Conservation (phyloP, 2,329 filamentous ascomycete genomes). For the Trichoderma breve region DNA sequence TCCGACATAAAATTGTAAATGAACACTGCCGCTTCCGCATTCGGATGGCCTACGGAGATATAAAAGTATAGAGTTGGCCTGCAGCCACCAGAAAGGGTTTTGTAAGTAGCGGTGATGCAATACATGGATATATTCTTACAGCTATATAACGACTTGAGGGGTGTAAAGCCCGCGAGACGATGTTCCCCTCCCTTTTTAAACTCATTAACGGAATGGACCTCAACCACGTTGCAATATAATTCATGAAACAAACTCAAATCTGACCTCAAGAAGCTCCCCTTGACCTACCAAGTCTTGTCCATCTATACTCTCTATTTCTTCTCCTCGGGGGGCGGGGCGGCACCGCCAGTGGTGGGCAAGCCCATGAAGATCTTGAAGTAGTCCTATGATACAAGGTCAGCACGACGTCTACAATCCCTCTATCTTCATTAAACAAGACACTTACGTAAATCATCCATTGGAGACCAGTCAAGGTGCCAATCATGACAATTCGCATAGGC, state of each 20-base stretch:
- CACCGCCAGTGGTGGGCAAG: slow-evolving; percentile 76
- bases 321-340: slow-evolving; percentile 53
- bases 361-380: slow-evolving; percentile 92
- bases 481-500: slow-evolving; percentile 84
- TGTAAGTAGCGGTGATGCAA: background rate
- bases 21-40: background rate
- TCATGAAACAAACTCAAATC: background rate
- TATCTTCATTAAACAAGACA: slow-evolving; percentile 16
- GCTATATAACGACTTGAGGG: background rate
- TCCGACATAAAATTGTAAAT: background rate
- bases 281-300: background rate
- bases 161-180: background rate
- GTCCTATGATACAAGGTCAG: slow-evolving; percentile 48
- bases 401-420: background rate
- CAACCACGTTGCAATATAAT: background rate
- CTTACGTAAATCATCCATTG: slow-evolving; percentile 91
- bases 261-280: background rate
- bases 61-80: background rate
- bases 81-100: background rate
- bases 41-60: background rate
- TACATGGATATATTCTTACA: background rate
- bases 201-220: background rate
- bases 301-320: slow-evolving; percentile 30
- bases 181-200: background rate
- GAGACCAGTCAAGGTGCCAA: slow-evolving; percentile 74